These are phyloP conservation scores for Wickerhamomyces strasburgensis DNA, from an alignment of 805 yeast species.

Conservation along the genomic window DNA sequence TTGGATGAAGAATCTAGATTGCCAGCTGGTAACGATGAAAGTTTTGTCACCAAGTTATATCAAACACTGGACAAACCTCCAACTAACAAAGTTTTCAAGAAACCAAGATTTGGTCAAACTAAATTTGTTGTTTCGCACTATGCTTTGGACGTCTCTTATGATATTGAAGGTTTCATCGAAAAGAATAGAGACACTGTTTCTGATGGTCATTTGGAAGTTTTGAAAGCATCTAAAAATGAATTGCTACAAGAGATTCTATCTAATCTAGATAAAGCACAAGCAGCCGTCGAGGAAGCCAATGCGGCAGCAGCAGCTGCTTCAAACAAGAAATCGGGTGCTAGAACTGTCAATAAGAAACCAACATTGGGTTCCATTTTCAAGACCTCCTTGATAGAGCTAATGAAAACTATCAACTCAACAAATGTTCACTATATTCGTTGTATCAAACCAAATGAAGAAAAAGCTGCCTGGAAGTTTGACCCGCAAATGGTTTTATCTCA, in stretches of 20 bases:
- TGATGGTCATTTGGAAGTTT: slow-evolving; percentile 87
- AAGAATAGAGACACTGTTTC: slow-evolving; percentile 97
- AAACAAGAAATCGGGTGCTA: slow-evolving; percentile 33
- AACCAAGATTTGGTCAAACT: slow-evolving; percentile 90
- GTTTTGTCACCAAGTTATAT: slow-evolving; percentile 88
- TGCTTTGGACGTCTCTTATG: slow-evolving; percentile 91
- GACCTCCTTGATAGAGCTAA: slow-evolving; percentile 83
- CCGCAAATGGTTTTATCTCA: slow-evolving; percentile 93
- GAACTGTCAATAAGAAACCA: slow-evolving; percentile 65
- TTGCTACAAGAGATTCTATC: slow-evolving; percentile 61
- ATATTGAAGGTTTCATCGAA: slow-evolving; percentile 91
- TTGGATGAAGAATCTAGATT: slow-evolving; percentile 93
- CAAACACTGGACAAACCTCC: slow-evolving; percentile 79
- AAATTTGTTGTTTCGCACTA: slow-evolving; percentile 89
- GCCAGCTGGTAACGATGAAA: slow-evolving; percentile 89
- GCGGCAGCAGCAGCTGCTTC: slow-evolving; percentile 28
- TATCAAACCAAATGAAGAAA: slow-evolving; percentile 92
- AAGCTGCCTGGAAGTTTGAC: slow-evolving; percentile 94
- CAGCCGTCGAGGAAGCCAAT: slow-evolving; percentile 28
- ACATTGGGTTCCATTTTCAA: slow-evolving; percentile 94
- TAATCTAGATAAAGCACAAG: slow-evolving; percentile 50
- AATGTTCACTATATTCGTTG: slow-evolving; percentile 96
- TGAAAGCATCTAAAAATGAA: slow-evolving; percentile 62
- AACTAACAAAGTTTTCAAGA: slow-evolving; percentile 71
- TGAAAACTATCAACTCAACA: slow-evolving; percentile 89